These are phyloP conservation scores for Mrakiaceae sp. DNA, from an alignment of 1,284 basidiomycete genomes.

Conservation along the genomic window DNA sequence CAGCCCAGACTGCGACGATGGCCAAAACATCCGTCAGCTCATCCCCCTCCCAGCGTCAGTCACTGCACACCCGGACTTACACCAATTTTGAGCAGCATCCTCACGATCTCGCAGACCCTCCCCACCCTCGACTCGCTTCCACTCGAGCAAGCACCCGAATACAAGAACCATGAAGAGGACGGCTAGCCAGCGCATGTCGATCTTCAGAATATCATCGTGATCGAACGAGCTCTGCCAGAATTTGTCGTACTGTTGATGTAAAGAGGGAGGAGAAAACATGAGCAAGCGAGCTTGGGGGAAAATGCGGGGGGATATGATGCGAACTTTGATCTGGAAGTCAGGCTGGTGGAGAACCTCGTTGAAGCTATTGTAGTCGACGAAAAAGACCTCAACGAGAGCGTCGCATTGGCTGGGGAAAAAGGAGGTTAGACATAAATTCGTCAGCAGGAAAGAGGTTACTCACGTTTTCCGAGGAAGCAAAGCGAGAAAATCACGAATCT, in stretches of 20 bases:
- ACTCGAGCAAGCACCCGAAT: slow-evolving; percentile 25
- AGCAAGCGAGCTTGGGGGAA: slow-evolving; percentile 3
- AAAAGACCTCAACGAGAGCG: slow-evolving; percentile 21
- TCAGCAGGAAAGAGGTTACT: too few species aligned
- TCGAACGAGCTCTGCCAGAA: slow-evolving; percentile 23
- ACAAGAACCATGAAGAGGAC: slow-evolving; percentile 26
- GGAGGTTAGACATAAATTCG: too few species aligned
- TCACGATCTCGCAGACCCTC: neutral
- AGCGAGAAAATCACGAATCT: too few species aligned
- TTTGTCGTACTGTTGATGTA: slow-evolving; percentile 13
- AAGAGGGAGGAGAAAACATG: neutral
- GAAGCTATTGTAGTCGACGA: slow-evolving; percentile 23
- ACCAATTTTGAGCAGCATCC: neutral
- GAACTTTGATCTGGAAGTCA: slow-evolving; percentile 21
- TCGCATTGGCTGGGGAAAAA: slow-evolving; percentile 18
- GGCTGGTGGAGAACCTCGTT: slow-evolving; percentile 25
- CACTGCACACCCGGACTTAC: slow-evolving; percentile 4
- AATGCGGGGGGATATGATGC: neutral
- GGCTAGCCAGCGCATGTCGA: slow-evolving; percentile 26
- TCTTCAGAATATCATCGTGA: slow-evolving; percentile 21
- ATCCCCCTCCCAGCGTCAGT: slow-evolving; percentile 17
- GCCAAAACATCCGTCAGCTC: neutral
- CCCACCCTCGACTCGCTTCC: neutral
- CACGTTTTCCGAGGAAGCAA: too few species aligned
- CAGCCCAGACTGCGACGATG: slow-evolving; percentile 18